Evolutionary conservation across 2,329 filamentous ascomycete species (phyloP).

Genomic region (Curvularia spicifera): DNA sequence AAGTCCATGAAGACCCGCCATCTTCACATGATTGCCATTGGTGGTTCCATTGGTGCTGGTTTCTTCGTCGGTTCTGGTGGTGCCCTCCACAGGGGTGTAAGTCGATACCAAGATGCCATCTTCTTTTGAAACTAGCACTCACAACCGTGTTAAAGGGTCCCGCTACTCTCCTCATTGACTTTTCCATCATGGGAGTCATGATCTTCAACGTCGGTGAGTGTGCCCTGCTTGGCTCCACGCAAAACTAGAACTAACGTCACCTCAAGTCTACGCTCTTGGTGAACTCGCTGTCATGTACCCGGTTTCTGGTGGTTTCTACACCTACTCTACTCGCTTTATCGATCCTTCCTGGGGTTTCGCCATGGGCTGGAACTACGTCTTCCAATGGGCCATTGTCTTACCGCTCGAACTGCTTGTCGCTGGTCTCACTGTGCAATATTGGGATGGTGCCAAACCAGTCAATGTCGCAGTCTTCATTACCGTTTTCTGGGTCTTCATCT

Average conservation of each 20-base stretch:
- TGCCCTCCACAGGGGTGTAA: constrained; percentile 61
- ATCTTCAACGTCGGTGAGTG: constrained; percentile 50
- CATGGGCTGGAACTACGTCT: constrained; percentile 49
- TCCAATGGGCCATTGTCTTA: constrained; percentile 48
- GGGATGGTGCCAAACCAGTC: constrained; percentile 29
- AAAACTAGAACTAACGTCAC: constrained; percentile 47
- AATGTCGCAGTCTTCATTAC: constrained; percentile 47
- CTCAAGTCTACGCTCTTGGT: constrained; percentile 58
- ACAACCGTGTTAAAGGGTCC: constrained; percentile 34
- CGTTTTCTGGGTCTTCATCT: constrained; percentile 48
- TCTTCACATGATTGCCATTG: constrained; percentile 68
- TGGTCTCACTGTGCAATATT: constrained; percentile 49
- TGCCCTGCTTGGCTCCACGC: not conserved
- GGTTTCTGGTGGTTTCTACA: constrained; percentile 61
- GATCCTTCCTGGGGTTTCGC: constrained; percentile 55
- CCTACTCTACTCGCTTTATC: constrained; percentile 57
- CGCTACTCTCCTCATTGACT: constrained; percentile 47
- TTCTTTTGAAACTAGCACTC: constrained; percentile 1
- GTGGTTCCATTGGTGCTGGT: constrained; percentile 67
- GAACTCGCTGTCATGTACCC: constrained; percentile 66
- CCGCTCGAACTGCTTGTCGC: constrained; percentile 51
- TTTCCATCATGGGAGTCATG: constrained; percentile 50
- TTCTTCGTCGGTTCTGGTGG: constrained; percentile 67
- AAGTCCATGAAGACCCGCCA: constrained; percentile 63
- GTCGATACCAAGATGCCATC: constrained; percentile 20